A percentile compares a stretch with the other conserved stretches of the same genome.
Conservation (phyloP, 2,329 filamentous ascomycete genomes). For the Fusarium dlaminii region DNA sequence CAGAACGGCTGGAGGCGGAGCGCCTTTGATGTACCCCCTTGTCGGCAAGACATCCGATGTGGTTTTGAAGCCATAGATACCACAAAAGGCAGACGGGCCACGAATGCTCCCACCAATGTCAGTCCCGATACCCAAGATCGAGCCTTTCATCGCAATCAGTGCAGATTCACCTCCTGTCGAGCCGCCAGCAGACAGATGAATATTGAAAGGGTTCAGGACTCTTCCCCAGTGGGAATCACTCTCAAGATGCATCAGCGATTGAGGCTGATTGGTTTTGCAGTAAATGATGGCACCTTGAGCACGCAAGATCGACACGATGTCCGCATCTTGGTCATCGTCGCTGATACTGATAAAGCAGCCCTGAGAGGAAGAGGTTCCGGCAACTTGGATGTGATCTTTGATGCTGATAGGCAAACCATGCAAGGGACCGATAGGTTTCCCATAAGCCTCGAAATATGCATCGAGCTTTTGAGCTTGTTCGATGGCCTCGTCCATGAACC, state of each 20-base stretch:
- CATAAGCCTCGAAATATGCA: conserved; percentile 1
- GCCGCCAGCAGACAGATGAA: conserved; percentile 68
- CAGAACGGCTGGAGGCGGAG: conserved; percentile 46
- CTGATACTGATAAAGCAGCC: conserved; percentile 18
- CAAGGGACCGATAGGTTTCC: conserved; percentile 3
- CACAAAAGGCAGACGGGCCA: conserved; percentile 15
- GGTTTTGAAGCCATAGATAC: conserved; percentile 21
- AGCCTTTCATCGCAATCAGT: conserved; percentile 47
- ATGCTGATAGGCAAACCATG: conserved; percentile 32
- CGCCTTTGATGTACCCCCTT: conserved; percentile 27
- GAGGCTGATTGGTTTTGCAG: conserved; percentile 73
- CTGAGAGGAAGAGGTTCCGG: conserved; percentile 11
- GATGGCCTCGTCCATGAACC: conserved; percentile 29
- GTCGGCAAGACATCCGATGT: conserved; percentile 5
- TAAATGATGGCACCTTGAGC: conserved; percentile 72
- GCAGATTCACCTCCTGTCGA: conserved; percentile 64
- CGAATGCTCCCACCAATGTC: conserved; percentile 19
- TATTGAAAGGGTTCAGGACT: conserved; percentile 69
- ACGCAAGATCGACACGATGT: conserved; percentile 64
- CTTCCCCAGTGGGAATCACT: conserved; percentile 70
- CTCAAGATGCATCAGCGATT: conserved; percentile 53
- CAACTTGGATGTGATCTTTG: conserved; percentile 35
- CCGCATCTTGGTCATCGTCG: conserved; percentile 22
- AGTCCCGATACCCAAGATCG: conserved; percentile 8
- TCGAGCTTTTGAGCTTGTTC: conserved; percentile 15